Conservation (phyloP, 305 asterid genomes). For the Caryopteris hybrid region DNA sequence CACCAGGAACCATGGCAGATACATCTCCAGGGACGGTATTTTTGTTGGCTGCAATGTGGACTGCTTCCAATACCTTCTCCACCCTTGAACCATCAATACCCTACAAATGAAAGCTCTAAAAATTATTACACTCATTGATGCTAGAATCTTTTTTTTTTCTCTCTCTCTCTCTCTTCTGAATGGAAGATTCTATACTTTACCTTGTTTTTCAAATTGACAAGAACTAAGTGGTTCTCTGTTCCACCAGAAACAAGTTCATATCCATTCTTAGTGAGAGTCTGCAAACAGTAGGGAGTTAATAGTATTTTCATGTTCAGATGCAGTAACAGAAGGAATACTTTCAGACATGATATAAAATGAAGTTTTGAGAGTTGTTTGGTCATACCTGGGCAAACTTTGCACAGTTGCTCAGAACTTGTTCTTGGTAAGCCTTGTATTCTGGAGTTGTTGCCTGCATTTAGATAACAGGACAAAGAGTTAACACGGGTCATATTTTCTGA, state of each 20-base stretch:
- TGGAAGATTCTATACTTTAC: conserved; percentile 18
- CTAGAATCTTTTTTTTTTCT: too few species aligned
- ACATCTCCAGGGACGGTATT: conserved; percentile 95
- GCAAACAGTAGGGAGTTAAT: conserved; percentile 27
- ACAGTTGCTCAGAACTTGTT: conserved; percentile 84
- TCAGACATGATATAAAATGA: not conserved
- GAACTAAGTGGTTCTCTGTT: conserved; percentile 78
- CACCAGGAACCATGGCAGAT: conserved; percentile 97
- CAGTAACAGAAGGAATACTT: not conserved
- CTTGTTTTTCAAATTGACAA: conserved; percentile 70
- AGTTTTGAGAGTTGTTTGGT: not conserved
- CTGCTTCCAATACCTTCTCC: conserved; percentile 82
- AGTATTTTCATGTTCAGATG: not conserved
- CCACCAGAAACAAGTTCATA: conserved; percentile 88
- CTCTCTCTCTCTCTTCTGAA: too few species aligned
- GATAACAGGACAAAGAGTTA: not conserved
- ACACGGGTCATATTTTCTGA: not conserved
- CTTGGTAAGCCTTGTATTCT: conserved; percentile 93
- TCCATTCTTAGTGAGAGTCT: conserved; percentile 56
- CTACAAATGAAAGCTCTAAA: conserved; percentile 21
- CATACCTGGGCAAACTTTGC: conserved; percentile 75
- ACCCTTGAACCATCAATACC: conserved; percentile 90
- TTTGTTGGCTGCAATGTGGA: conserved; percentile 90
- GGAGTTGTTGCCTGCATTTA: conserved; percentile 65
- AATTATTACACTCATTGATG: not conserved